Base-by-base conservation (phyloP, 257 asterid genomes). In the Fraxinus americana region DNA sequence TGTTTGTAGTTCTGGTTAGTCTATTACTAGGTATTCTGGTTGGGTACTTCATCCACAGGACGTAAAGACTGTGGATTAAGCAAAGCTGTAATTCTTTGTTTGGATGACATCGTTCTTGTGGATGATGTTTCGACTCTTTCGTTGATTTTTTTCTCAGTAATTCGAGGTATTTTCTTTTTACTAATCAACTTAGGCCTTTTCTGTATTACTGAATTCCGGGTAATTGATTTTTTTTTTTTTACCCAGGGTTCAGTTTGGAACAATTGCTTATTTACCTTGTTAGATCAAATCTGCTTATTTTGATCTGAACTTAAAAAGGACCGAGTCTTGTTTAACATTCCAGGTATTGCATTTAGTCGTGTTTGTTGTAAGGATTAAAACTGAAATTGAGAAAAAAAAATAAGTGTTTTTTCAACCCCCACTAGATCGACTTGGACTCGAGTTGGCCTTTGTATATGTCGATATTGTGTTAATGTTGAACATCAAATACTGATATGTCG, bases 41-140 rank as follows among this genome's bases (percentile, higher is more conserved):
- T 12, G 97, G 97, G 71, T 91, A 89, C 85, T 81, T 85, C 67
- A 78, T 90, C 34, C 17, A 25, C 87, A 82, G 77, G 78, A 83
- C 68, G 36, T 80, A 76, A 81, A 59, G 52, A 76, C 35, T 27
- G 13, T 13, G 30, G 68, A 54, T 71, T 69, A 29, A 38, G 83
- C 79, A 70, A 61, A 57, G 72, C 72, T 19, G 21, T 17, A 67
- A 34, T 75, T 79, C 67, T 78, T 70, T 78, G 12, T 77, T 67
- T 72, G n/a, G 76, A 76, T 25, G 72, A 63, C 75, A 1, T 66
- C 23, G 3, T 59, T 36, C 68, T 21, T 23, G 8, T 23, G 34
- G 30, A 12, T 10, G 68, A 61, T 21, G 68, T 25, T 23, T 25
- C 0, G 16, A 25, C 32, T 61, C 34, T 25, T 21, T 21, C 0